These are phyloP conservation scores for Lithocarpus polystachyus DNA, from an alignment of 306 rosid species.

Conservation along the genomic window DNA sequence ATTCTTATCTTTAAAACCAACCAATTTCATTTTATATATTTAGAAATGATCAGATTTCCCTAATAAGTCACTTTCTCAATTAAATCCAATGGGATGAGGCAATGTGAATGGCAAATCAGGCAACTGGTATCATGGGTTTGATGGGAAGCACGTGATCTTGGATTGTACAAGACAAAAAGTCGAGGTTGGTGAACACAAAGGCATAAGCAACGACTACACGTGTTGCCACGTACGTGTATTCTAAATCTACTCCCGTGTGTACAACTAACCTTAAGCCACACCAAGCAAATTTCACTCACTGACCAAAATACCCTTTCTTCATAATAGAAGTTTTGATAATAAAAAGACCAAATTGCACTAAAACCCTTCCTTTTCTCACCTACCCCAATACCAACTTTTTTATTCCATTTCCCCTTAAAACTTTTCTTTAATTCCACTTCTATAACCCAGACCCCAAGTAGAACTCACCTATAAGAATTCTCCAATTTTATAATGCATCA, in stretches of 20 bases:
- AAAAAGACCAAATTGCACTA: background rate
- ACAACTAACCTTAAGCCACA: background rate
- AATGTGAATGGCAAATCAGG: background rate
- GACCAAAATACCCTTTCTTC: background rate
- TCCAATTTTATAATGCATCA: background rate
- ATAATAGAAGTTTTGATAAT: background rate
- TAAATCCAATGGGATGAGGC: background rate
- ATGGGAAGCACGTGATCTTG: background rate
- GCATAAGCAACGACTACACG: background rate
- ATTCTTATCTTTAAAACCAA: no score
- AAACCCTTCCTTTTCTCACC: constrained; percentile 21
- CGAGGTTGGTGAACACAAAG: background rate
- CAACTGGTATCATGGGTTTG: background rate
- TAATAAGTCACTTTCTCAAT: no score
- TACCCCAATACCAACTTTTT: background rate
- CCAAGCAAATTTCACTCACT: background rate
- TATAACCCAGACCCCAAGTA: background rate
- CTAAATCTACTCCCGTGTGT: background rate
- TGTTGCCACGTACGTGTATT: constrained; percentile 7
- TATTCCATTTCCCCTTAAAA: background rate
- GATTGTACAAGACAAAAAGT: no score
- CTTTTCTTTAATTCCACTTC: background rate
- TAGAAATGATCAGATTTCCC: no score
- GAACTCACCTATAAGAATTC: constrained; percentile 14
- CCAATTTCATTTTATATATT: no score